A percentile compares a stretch with the other conserved stretches of the same genome.
These are phyloP conservation scores for Trichoderma semiorbis DNA, from an alignment of 2,329 filamentous ascomycete genomes.

Conservation along the genomic window DNA sequence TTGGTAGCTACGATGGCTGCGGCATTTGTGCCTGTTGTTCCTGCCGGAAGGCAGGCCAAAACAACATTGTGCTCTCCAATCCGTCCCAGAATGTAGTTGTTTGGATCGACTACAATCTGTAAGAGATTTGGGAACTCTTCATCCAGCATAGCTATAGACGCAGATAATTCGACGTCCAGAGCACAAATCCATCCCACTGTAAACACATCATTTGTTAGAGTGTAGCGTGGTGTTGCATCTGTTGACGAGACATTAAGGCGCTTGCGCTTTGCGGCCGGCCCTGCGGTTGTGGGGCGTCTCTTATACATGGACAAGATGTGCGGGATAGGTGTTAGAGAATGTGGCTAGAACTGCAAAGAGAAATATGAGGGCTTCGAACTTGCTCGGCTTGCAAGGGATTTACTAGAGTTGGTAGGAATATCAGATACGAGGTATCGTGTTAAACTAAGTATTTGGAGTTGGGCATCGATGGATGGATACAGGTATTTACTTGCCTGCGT, in stretches of 20 bases:
- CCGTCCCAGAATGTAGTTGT: conserved; percentile 15
- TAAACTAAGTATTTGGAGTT: too few relatives aligned
- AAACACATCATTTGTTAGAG: too few relatives aligned
- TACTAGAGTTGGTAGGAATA: too few relatives aligned
- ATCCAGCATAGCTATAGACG: conserved; percentile 19
- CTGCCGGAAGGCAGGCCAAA: conserved; percentile 19
- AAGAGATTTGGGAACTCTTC: background rate
- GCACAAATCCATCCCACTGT: conserved; percentile 20
- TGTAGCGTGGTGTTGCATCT: too few relatives aligned
- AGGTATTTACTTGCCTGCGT: too few relatives aligned
- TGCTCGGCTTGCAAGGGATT: too few relatives aligned
- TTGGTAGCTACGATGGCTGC: background rate
- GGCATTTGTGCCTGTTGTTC: background rate
- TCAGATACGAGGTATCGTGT: too few relatives aligned
- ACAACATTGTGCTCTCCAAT: conserved; percentile 20
- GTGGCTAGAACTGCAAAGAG: too few relatives aligned
- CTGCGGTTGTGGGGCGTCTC: background rate
- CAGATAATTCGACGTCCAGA: conserved; percentile 11
- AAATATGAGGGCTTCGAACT: too few relatives aligned
- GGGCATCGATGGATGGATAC: too few relatives aligned
- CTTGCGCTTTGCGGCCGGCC: background rate
- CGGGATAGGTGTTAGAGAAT: too few relatives aligned
- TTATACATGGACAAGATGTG: background rate
- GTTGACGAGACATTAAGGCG: too few relatives aligned
- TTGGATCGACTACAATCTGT: background rate